These are phyloP conservation scores for Biscogniauxia marginata DNA, from an alignment of 2,329 filamentous ascomycete genomes.

Conservation along the genomic window DNA sequence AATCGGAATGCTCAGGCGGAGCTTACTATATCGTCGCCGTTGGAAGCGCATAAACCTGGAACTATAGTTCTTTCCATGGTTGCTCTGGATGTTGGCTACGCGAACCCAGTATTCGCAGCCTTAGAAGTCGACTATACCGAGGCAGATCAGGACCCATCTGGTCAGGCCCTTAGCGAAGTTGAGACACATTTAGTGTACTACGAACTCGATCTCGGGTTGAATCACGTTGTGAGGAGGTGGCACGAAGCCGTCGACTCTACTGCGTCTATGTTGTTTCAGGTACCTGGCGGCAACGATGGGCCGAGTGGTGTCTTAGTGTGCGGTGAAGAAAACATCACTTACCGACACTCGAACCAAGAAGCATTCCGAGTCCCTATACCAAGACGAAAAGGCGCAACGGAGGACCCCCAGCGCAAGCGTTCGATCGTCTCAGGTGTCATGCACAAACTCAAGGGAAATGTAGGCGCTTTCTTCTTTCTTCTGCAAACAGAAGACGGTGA, in stretches of 20 bases:
- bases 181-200: constrained; percentile 97
- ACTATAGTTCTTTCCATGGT: constrained; percentile 86
- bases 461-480: constrained; percentile 93
- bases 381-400: constrained; percentile 78
- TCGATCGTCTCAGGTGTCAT: constrained; percentile 89
- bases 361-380: constrained; percentile 88
- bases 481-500: constrained; percentile 97
- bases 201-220: constrained; percentile 92
- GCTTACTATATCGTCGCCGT: constrained; percentile 92
- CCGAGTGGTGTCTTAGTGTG: constrained; percentile 95
- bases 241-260: constrained; percentile 89
- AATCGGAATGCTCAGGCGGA: constrained; percentile 94
- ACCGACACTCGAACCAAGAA: constrained; percentile 93
- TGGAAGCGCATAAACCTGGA: constrained; percentile 92
- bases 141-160: constrained; percentile 85
- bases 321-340: constrained; percentile 90
- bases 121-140: constrained; percentile 93
- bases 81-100: constrained; percentile 91
- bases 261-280: constrained; percentile 87
- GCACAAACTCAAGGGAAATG: constrained; percentile 83
- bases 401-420: constrained; percentile 88
- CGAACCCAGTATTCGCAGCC: constrained; percentile 94
- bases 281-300: constrained; percentile 89
- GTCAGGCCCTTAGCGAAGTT: constrained; percentile 73
- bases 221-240: constrained; percentile 97